Evolutionary conservation across 2,329 filamentous ascomycete genomes (phyloP).

Genomic region (Colletotrichum sp.): DNA sequence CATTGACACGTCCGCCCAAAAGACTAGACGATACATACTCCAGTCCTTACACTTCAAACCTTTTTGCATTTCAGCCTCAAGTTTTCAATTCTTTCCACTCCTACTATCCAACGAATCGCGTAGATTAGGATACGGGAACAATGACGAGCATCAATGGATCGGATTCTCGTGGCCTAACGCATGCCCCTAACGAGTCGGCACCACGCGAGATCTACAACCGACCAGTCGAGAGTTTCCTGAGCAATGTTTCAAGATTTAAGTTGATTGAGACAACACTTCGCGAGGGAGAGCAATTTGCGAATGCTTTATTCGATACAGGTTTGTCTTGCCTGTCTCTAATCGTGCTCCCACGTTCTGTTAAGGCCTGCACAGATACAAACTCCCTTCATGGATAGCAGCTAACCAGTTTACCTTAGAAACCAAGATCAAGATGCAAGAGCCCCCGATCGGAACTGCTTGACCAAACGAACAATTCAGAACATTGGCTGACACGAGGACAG

Average conservation of each 20-base stretch:
- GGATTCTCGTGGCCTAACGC: neutral
- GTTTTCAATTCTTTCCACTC: neutral
- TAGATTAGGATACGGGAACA: neutral
- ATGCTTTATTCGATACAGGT: slow-evolving; percentile 75
- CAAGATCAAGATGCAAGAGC: slow-evolving; percentile 71
- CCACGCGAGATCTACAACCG: slow-evolving; percentile 38
- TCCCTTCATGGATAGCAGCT: neutral
- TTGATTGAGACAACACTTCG: slow-evolving; percentile 74
- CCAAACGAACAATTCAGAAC: neutral
- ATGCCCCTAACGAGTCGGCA: neutral
- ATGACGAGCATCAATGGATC: neutral
- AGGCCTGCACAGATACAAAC: too few species aligned
- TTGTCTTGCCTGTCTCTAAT: neutral
- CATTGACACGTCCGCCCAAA: neutral
- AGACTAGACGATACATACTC: neutral
- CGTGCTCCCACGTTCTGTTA: too few species aligned
- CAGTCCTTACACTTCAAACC: neutral
- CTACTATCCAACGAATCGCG: neutral
- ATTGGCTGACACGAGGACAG: neutral
- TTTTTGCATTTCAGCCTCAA: neutral
- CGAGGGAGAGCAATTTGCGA: slow-evolving; percentile 85
- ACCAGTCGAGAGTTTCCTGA: slow-evolving; percentile 73
- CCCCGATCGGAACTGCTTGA: too few species aligned
- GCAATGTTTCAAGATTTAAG: slow-evolving; percentile 73
- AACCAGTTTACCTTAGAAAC: slow-evolving; percentile 28